These are phyloP conservation scores for Saitozyma podzolica DNA, from an alignment of 768 basidiomycete genomes.

Conservation along the genomic window DNA sequence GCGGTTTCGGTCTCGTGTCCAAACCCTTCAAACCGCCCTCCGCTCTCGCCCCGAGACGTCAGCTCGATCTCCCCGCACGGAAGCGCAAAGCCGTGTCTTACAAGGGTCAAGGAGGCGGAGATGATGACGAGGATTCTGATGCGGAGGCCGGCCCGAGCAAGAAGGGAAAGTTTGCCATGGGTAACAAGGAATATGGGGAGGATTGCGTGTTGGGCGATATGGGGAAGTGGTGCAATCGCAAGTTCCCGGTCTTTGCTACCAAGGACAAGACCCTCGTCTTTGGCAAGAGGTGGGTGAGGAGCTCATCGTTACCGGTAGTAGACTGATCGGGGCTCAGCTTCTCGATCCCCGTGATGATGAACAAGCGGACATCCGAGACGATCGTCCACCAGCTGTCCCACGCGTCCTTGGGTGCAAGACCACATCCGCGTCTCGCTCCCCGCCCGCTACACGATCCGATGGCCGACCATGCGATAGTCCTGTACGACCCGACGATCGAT, in stretches of 20 bases:
- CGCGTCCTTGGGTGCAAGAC: conserved; percentile 79
- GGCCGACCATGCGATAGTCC: conserved; percentile 94
- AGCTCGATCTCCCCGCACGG: conserved; percentile 52
- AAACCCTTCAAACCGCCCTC: conserved; percentile 53
- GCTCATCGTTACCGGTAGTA: neutral
- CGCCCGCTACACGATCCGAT: conserved; percentile 96
- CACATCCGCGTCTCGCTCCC: conserved; percentile 75
- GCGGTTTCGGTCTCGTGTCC: conserved; percentile 49
- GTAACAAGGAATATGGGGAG: conserved; percentile 64
- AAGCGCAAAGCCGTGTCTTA: conserved; percentile 89
- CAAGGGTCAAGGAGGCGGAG: conserved; percentile 58
- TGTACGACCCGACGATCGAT: conserved; percentile 95
- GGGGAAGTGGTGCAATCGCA: conserved; percentile 52
- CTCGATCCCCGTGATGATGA: conserved; percentile 67
- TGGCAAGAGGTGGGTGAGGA: conserved; percentile 45
- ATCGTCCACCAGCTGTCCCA: conserved; percentile 62
- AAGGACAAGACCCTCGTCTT: conserved; percentile 49
- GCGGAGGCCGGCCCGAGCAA: conserved; percentile 57
- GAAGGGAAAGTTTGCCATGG: conserved; percentile 63
- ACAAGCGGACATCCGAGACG: conserved; percentile 27
- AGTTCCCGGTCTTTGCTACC: conserved; percentile 60
- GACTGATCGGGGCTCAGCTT: conserved; percentile 59
- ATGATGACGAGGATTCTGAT: conserved; percentile 58
- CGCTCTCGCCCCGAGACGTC: conserved; percentile 24
- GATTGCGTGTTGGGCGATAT: conserved; percentile 65